Base-by-base conservation (phyloP, 257 asterid species). In the Paraleonurus japonicus region DNA sequence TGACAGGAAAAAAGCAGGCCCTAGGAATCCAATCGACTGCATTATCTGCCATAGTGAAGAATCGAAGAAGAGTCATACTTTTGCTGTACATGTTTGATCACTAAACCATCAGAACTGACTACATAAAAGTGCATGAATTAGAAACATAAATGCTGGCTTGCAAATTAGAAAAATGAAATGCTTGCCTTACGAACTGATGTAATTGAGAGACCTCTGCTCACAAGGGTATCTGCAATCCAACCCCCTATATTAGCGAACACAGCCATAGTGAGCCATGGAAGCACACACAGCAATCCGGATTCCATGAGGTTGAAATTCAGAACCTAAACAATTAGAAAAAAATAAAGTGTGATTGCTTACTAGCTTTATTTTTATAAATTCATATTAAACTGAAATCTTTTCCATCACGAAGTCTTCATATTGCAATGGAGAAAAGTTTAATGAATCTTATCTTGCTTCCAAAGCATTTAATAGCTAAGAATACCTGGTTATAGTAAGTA, bases 191-290 rank as follows among this genome's bases (percentile, higher is more conserved):
- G 81, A 69, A 82, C 86, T 58, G 83, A 62, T 35, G 86, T 92
- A 74, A 92, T 83, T 70, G 98, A 88, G 70, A 90, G 67, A 60
- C 98, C 98, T 82, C 76, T 88, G 91, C 96, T 85, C 66, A 92
- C 89, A 67, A 90, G 95, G 70, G 95, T 84, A 78, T 90, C 98
- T 28, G 98, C 98, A 81, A 92, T 85, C 96, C 96, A 92, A 61
- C 98, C 98, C 66, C 98, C 98, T 60, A 92, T 75, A 76, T 92
- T 92, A 33, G 96, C 96, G 79, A 90, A 92, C 75, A 88, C 80
- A 37, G 98, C 96, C 96, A 92, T 92, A 70, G 96, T 89, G 84
- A 92, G 83, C 98, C 98, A 92, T 62, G 96, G 98, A 76, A 92
- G 84, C 73, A 92, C 96, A 67, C 97, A 89, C 11, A 92, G 65